phyloP scores from a whole-genome alignment of 257 asterid genomes.

The Perilla frutescens region DNA sequence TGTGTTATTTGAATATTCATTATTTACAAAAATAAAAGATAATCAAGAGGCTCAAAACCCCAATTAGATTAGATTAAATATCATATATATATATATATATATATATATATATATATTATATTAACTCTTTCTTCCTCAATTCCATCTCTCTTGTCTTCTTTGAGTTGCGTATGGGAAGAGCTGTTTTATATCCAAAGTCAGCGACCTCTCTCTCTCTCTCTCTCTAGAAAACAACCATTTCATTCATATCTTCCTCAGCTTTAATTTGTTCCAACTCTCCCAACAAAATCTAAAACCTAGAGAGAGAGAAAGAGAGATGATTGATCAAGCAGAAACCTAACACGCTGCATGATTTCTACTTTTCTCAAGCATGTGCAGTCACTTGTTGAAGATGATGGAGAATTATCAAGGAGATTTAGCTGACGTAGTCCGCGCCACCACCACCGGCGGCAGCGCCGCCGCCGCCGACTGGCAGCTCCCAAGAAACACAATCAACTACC shows the following conservation, averaged over 20 bases:
- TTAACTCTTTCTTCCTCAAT: conserved; percentile 31
- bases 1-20: not conserved
- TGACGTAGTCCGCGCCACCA: conserved; percentile 65
- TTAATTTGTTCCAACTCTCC: conserved; percentile 13
- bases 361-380: conserved; percentile 40
- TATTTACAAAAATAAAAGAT: not conserved
- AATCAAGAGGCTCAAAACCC: not conserved
- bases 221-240: conserved; percentile 22
- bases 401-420: conserved; percentile 73
- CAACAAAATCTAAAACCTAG: not conserved
- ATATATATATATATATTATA: no score
- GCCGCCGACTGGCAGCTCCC: conserved; percentile 57
- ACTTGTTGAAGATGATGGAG: conserved; percentile 54
- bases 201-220: conserved; percentile 46
- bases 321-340: conserved; percentile 3
- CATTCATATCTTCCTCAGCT: conserved; percentile 29
- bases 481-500: conserved; percentile 33
- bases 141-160: conserved; percentile 36
- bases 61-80: conserved; percentile 23
- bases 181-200: conserved; percentile 72
- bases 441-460: conserved; percentile 29
- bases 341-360: conserved; percentile 16
- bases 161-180: conserved; percentile 51
- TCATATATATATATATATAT: no score
- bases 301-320: not conserved